Evolutionary conservation across 2,329 filamentous ascomycete genomes (phyloP), one percentile per base, ranked within the genome.

Genomic region (Fusarium sp.): DNA sequence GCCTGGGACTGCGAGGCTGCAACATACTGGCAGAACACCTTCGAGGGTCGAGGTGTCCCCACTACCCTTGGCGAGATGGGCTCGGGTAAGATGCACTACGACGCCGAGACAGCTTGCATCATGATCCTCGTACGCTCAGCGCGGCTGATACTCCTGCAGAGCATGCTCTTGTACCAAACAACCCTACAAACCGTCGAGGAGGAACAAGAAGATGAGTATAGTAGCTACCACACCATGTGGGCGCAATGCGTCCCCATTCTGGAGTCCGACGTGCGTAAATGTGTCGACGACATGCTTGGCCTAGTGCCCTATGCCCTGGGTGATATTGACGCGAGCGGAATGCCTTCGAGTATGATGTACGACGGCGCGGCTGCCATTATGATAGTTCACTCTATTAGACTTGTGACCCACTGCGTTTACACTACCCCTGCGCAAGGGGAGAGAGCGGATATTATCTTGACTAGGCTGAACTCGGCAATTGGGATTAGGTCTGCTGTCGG

Each of bases 31-130:
- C 70, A 75, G 20, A 71, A 20, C 47, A 77, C 68, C 6, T 78
- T 78, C 8, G 70, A 76, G 41, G 71, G 70, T 1, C 76, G 75
- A 16, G 66, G 62, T 3, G 58, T 71, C 4, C 77, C 77, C 7
- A 76, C 73, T 2, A 57, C 62, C 1, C 66, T 78, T 6, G 77
- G 77, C 6, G 63, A 75, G 20, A 68, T 77, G 36, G 59, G 42
- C 6, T 56, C 66, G 1, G 66, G 53, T 4, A 60, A 38, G 6
- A 66, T 49, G 5, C 69, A 72, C 53, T 78, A 72, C 55, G 77
- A 78, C 41, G 63, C 70, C 3, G 75, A 77, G 46, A 78, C 77
- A 10, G 77, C 77, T 0, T 79, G 77, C 53, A 77, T 70, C 30
- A 75, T 78, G 34, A 74, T 78, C 23, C 53, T 79, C 11, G 58